Conservation (phyloP, 192 early-diverging fungal species). For the Coemansia aciculifera region DNA sequence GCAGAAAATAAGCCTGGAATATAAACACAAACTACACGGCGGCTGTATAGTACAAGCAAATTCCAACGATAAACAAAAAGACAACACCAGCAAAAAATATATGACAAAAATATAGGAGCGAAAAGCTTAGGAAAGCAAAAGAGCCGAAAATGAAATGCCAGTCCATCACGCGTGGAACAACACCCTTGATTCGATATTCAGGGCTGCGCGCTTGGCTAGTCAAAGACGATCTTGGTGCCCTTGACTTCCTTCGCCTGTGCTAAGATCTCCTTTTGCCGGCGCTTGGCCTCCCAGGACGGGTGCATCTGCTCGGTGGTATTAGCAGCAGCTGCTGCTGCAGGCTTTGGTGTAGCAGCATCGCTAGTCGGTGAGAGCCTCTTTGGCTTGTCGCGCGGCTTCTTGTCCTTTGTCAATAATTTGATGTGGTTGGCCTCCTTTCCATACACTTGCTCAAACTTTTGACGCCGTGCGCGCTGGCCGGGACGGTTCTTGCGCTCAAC, state of each 20-base stretch:
- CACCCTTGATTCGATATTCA: neutral
- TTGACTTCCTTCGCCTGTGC: conserved; percentile 53
- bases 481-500: conserved; percentile 55
- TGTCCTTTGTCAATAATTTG: conserved; percentile 55
- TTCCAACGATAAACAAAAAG: neutral
- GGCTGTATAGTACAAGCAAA: neutral
- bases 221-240: conserved; percentile 57
- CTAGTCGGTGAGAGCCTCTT: conserved; percentile 25
- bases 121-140: neutral
- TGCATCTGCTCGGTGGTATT: conserved; percentile 19
- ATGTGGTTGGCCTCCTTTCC: conserved; percentile 63
- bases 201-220: neutral
- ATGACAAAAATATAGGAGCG: neutral
- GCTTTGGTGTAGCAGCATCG: neutral
- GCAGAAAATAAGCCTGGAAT: neutral
- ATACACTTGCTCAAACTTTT: conserved; percentile 53
- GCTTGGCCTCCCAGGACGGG: conserved; percentile 55
- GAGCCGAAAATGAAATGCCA: neutral
- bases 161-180: neutral
- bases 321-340: conserved; percentile 17
- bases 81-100: neutral
- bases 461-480: conserved; percentile 58
- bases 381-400: conserved; percentile 30
- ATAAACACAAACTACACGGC: neutral
- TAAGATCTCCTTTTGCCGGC: conserved; percentile 42